These are phyloP conservation scores for Phaeosphaeria sp. DNA, from an alignment of 2,329 filamentous ascomycete species.

Conservation along the genomic window DNA sequence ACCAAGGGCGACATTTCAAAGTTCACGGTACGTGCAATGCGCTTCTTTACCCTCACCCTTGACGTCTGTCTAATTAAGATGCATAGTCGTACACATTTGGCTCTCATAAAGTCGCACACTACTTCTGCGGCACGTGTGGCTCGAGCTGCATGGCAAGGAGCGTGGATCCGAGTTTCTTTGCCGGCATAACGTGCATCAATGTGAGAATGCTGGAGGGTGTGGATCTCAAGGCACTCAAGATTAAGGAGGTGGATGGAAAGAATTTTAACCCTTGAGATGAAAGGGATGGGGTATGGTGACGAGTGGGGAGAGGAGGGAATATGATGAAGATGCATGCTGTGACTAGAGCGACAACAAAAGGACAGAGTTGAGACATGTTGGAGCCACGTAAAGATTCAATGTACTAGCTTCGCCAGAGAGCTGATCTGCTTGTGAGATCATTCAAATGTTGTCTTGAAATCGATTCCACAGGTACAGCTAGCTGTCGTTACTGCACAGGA, in stretches of 20 bases:
- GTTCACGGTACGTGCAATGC: constrained; percentile 17
- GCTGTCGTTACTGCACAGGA: no score
- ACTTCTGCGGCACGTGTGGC: constrained; percentile 40
- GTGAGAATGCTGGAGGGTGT: constrained; percentile 34
- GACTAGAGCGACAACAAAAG: no score
- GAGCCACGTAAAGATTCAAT: no score
- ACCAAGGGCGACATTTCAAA: constrained; percentile 25
- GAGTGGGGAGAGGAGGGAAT: background rate
- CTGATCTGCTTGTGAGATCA: no score
- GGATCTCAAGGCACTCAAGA: constrained; percentile 29
- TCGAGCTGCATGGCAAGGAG: constrained; percentile 29
- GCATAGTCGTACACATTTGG: constrained; percentile 36
- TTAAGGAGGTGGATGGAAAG: constrained; percentile 31
- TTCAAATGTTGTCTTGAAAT: no score
- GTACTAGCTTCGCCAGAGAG: no score
- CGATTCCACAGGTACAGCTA: no score
- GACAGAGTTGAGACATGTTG: no score
- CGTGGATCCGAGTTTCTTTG: constrained; percentile 21
- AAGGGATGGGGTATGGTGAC: background rate
- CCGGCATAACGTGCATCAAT: constrained; percentile 29
- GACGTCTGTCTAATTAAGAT: background rate
- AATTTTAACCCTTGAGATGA: constrained; percentile 12
- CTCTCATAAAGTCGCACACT: constrained; percentile 17
- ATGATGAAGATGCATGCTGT: no score
- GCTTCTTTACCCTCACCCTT: background rate